Evolutionary conservation across 495 filamentous ascomycete species (phyloP).

Genomic region (Trichocladium antarcticum): DNA sequence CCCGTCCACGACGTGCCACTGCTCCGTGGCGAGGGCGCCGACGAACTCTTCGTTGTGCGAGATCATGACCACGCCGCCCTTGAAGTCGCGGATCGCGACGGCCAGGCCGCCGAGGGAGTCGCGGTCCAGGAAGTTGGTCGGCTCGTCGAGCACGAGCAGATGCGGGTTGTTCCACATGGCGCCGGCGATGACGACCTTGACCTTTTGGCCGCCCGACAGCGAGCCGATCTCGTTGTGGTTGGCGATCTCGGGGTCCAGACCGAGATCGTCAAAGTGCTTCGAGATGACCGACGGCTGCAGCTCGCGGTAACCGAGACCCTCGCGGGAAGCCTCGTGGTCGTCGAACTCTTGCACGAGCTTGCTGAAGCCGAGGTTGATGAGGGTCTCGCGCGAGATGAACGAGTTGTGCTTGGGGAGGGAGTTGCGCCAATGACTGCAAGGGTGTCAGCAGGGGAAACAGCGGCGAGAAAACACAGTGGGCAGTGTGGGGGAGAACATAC

Average conservation of each 20-base stretch:
- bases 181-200: conserved; percentile 96
- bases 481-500: conserved; percentile 34
- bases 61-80: conserved; percentile 96
- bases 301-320: conserved; percentile 89
- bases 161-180: conserved; percentile 99
- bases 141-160: conserved; percentile 93
- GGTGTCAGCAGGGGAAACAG: background rate
- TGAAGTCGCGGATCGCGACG: conserved; percentile 94
- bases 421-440: conserved; percentile 65
- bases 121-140: conserved; percentile 97
- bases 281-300: conserved; percentile 87
- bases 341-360: conserved; percentile 97
- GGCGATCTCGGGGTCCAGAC: conserved; percentile 92
- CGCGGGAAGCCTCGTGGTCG: conserved; percentile 92
- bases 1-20: conserved; percentile 86
- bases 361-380: conserved; percentile 70
- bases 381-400: conserved; percentile 85
- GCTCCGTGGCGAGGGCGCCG: conserved; percentile 83
- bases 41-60: conserved; percentile 99
- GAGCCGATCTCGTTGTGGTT: conserved; percentile 98
- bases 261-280: conserved; percentile 96
- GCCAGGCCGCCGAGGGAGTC: conserved; percentile 92
- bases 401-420: conserved; percentile 87
- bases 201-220: conserved; percentile 96
- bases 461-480: background rate